Evolutionary conservation across 768 basidiomycete species (phyloP).

Genomic region (Pholiota conissans): DNA sequence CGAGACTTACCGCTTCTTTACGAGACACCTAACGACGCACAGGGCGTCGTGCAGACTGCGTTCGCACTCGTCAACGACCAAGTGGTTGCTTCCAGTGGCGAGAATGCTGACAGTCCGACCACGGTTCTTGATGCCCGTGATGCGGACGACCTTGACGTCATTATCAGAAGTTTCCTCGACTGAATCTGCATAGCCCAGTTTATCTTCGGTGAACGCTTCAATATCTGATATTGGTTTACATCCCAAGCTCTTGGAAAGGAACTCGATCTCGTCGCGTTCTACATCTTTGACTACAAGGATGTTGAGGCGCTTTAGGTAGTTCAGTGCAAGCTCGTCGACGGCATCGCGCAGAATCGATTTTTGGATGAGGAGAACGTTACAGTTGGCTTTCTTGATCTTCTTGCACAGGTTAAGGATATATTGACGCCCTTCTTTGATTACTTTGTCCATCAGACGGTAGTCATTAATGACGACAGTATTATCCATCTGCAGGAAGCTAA

Average conservation of each 20-base stretch:
- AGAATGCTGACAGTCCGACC: slow-evolving; percentile 95
- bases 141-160: slow-evolving; percentile 89
- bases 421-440: slow-evolving; percentile 97
- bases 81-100: slow-evolving; percentile 88
- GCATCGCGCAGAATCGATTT: slow-evolving; percentile 99
- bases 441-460: slow-evolving; percentile 99
- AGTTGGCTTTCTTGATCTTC: slow-evolving; percentile 99
- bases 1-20: slow-evolving; percentile 86
- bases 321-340: slow-evolving; percentile 96
- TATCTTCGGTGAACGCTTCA: slow-evolving; percentile 96
- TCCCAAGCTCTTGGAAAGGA: slow-evolving; percentile 91
- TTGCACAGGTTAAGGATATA: slow-evolving; percentile 98
- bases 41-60: slow-evolving; percentile 97
- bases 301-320: slow-evolving; percentile 95
- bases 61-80: slow-evolving; percentile 97
- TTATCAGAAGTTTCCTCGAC: slow-evolving; percentile 85
- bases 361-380: slow-evolving; percentile 98
- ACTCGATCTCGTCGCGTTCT: slow-evolving; percentile 98
- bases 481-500: slow-evolving; percentile 76
- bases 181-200: slow-evolving; percentile 93
- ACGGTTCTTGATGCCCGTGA: slow-evolving; percentile 92
- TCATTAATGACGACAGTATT: slow-evolving; percentile 99
- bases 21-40: slow-evolving; percentile 97
- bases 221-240: slow-evolving; percentile 98
- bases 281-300: slow-evolving; percentile 97